Conservation (phyloP, 441 rosid species). For the Melastoma candidum region DNA sequence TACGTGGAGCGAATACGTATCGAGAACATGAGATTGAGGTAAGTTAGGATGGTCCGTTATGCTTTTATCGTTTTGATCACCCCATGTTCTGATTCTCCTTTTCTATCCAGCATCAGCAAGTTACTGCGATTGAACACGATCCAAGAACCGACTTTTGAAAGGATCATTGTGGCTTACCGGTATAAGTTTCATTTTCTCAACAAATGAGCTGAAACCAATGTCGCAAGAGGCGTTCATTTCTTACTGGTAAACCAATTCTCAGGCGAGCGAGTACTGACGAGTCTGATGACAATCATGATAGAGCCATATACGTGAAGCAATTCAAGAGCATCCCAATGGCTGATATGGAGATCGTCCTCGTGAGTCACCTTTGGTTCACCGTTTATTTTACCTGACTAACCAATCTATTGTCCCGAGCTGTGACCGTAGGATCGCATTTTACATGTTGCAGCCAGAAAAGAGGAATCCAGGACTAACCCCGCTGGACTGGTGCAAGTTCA, state of each 20-base stretch:
- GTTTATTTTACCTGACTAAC: not conserved
- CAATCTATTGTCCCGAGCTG: conserved; percentile 1
- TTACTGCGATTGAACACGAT: conserved; percentile 51
- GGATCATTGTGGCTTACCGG: conserved; percentile 86
- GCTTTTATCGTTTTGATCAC: not conserved
- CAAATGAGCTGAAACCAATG: not conserved
- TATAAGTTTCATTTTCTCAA: conserved; percentile 8
- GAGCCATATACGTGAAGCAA: conserved; percentile 48
- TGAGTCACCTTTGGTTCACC: conserved; percentile 19
- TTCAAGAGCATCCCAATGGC: conserved; percentile 62
- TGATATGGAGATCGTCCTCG: conserved; percentile 58
- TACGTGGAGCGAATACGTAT: conserved; percentile 57
- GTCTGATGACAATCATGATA: conserved; percentile 20
- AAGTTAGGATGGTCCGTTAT: not conserved
- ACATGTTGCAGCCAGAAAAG: conserved; percentile 44
- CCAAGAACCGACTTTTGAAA: conserved; percentile 81
- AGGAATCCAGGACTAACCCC: conserved; percentile 58
- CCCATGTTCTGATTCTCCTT: not conserved
- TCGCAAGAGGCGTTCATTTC: not conserved
- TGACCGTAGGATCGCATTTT: not conserved
- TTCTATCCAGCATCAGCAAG: conserved; percentile 38
- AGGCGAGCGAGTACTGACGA: conserved; percentile 28
- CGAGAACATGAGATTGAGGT: conserved; percentile 69
- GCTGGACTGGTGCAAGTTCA: conserved; percentile 58
- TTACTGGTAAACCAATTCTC: conserved; percentile 6